phyloP scores from a whole-genome alignment of 352 stramenopile genomes.

The Aphanomyces euteiches region DNA sequence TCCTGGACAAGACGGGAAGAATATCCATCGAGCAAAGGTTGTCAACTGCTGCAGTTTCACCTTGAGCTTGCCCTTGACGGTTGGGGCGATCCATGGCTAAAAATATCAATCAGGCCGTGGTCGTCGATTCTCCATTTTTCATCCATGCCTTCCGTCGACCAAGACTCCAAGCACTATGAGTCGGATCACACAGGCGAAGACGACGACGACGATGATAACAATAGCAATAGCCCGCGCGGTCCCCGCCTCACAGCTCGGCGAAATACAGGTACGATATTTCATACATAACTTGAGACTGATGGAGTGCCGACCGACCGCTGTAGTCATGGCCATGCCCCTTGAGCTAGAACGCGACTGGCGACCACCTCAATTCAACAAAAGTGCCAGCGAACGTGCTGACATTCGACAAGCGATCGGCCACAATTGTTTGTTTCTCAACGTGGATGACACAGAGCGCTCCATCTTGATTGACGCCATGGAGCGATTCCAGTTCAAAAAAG shows the following conservation, averaged over 20 bases:
- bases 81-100: too few relatives aligned
- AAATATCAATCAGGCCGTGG: too few relatives aligned
- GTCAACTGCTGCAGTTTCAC: too few relatives aligned
- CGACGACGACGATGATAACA: constrained; percentile 47
- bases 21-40: too few relatives aligned
- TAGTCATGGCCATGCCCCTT: constrained; percentile 32
- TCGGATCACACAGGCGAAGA: constrained; percentile 22
- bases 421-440: constrained; percentile 67
- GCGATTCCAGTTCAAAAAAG: constrained; percentile 3
- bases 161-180: constrained; percentile 27
- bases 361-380: constrained; percentile 54
- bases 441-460: constrained; percentile 59
- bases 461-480: constrained; percentile 72
- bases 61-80: too few relatives aligned
- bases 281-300: neutral
- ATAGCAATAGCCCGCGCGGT: constrained; percentile 41
- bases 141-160: constrained; percentile 17
- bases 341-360: constrained; percentile 48
- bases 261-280: constrained; percentile 10
- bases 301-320: constrained; percentile 36
- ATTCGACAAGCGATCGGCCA: constrained; percentile 56
- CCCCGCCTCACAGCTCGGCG: constrained; percentile 34
- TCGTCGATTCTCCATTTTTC: neutral
- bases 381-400: constrained; percentile 43
- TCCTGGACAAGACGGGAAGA: too few relatives aligned